Percentiles rank a stretch among this genome's conserved stretches.
Evolutionary conservation across 345 rosid genomes (phyloP).

Genomic region (Gossypium herbaceum): DNA sequence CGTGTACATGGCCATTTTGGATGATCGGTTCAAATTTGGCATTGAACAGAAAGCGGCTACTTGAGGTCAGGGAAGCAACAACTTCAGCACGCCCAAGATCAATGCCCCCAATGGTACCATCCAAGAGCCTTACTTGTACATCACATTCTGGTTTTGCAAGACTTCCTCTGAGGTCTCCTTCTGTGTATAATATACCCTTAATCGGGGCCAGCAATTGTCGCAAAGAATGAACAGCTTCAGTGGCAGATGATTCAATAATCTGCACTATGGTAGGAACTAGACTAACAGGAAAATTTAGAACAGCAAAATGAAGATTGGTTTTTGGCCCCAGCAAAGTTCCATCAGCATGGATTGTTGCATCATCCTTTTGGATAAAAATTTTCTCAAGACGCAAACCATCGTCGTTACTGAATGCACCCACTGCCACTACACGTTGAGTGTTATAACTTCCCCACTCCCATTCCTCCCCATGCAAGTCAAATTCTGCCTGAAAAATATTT

Average conservation of each 20-base stretch:
- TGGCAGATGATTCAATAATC: slow-evolving; percentile 88
- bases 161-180: slow-evolving; percentile 98
- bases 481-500: slow-evolving; percentile 70
- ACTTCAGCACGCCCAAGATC: slow-evolving; percentile 96
- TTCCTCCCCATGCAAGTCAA: slow-evolving; percentile 94
- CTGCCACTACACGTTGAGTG: slow-evolving; percentile 83
- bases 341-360: slow-evolving; percentile 97
- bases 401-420: slow-evolving; percentile 90
- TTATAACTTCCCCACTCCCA: slow-evolving; percentile 99
- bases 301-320: slow-evolving; percentile 97
- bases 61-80: slow-evolving; percentile 89
- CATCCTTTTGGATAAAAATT: slow-evolving; percentile 90
- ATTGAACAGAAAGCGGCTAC: slow-evolving; percentile 88
- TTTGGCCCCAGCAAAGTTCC: slow-evolving; percentile 89
- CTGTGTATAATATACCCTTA: slow-evolving; percentile 92
- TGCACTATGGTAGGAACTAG: slow-evolving; percentile 89
- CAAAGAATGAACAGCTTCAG: slow-evolving; percentile 74
- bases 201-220: slow-evolving; percentile 82
- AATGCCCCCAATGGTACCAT: slow-evolving; percentile 97
- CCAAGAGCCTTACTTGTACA: slow-evolving; percentile 93
- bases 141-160: slow-evolving; percentile 96
- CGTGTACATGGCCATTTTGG: slow-evolving; percentile 92
- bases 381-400: slow-evolving; percentile 92
- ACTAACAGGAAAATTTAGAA: slow-evolving; percentile 91
- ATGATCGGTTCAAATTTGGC: slow-evolving; percentile 85